phyloP scores from a whole-genome alignment of 495 filamentous ascomycete genomes.

The Hapsidospora chrysogenum region DNA sequence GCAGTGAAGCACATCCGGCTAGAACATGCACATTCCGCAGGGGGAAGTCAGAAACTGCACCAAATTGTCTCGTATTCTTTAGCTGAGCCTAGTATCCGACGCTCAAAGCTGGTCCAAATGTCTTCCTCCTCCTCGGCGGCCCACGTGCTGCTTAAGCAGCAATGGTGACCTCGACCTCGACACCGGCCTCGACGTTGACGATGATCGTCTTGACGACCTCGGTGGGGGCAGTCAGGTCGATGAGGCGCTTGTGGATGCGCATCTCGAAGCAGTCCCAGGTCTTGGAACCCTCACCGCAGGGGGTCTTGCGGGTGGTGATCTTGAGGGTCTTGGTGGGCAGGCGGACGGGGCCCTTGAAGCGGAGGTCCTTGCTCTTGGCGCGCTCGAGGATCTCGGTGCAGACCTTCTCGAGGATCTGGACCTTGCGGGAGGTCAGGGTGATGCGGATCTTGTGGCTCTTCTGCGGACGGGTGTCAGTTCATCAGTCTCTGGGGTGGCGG shows the following conservation, averaged over 20 bases:
- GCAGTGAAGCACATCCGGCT: too few relatives aligned
- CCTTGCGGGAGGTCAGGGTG: constrained; percentile 88
- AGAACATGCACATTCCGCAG: neutral
- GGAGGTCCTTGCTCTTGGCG: constrained; percentile 94
- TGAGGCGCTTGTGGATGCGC: constrained; percentile 97
- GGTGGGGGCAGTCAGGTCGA: constrained; percentile 90
- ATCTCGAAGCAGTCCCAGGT: constrained; percentile 99
- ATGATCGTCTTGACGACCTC: constrained; percentile 99
- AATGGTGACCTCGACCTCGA: constrained; percentile 99
- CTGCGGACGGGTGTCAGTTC: constrained; percentile 19
- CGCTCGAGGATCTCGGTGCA: constrained; percentile 96
- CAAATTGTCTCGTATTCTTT: too few relatives aligned
- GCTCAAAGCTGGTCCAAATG: too few relatives aligned
- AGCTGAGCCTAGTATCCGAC: neutral
- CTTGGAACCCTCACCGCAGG: constrained; percentile 98
- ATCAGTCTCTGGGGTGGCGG: neutral
- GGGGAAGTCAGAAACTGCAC: neutral
- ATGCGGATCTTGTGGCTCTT: constrained; percentile 98
- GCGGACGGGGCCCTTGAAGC: constrained; percentile 97
- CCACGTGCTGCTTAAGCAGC: constrained; percentile 85
- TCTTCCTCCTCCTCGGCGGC: too few relatives aligned
- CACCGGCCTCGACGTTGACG: constrained; percentile 99
- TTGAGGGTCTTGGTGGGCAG: constrained; percentile 95
- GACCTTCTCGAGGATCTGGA: constrained; percentile 92
- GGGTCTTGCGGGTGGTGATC: constrained; percentile 78